Evolutionary conservation across 2,329 filamentous ascomycete species (phyloP).

Genomic region (Hypoxylon sp.): DNA sequence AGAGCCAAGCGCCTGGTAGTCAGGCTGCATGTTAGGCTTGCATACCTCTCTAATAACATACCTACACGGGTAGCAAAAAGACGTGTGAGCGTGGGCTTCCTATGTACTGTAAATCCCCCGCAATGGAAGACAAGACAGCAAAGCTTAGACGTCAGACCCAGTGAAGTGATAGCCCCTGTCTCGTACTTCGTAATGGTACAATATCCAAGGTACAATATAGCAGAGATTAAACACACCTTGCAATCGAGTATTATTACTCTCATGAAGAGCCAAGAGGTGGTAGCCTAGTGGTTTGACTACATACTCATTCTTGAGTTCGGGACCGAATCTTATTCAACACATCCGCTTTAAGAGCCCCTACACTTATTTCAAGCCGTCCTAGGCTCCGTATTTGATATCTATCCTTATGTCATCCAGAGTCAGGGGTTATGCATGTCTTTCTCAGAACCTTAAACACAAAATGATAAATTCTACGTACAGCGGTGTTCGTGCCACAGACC

Average conservation of each 20-base stretch:
- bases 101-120: slow-evolving; percentile 18
- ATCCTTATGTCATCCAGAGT: slow-evolving; percentile 7
- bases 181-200: slow-evolving; percentile 23
- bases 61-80: slow-evolving; percentile 6
- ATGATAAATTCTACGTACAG: slow-evolving; percentile 11
- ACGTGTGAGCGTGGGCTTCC: slow-evolving; percentile 13
- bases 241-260: slow-evolving; percentile 8
- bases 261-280: background rate
- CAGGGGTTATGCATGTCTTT: slow-evolving; percentile 36
- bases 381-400: slow-evolving; percentile 9
- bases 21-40: slow-evolving; percentile 9
- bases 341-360: background rate
- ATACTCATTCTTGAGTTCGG: slow-evolving; percentile 13
- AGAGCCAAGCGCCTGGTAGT: slow-evolving; percentile 19
- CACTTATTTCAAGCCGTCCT: slow-evolving; percentile 2
- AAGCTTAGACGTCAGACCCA: background rate
- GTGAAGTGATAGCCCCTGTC: slow-evolving; percentile 4
- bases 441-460: slow-evolving; percentile 38
- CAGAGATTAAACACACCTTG: slow-evolving; percentile 1
- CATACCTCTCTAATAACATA: slow-evolving; percentile 15
- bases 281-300: slow-evolving; percentile 1
- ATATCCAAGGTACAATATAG: slow-evolving; percentile 6
- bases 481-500: slow-evolving; percentile 27
- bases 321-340: slow-evolving; percentile 14
- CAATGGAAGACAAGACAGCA: slow-evolving; percentile 18